A percentile compares a stretch with the other conserved stretches of the same genome.
Evolutionary conservation across 176 grass and related monocot genomes (phyloP).

Genomic region (Melocanna baccifera): DNA sequence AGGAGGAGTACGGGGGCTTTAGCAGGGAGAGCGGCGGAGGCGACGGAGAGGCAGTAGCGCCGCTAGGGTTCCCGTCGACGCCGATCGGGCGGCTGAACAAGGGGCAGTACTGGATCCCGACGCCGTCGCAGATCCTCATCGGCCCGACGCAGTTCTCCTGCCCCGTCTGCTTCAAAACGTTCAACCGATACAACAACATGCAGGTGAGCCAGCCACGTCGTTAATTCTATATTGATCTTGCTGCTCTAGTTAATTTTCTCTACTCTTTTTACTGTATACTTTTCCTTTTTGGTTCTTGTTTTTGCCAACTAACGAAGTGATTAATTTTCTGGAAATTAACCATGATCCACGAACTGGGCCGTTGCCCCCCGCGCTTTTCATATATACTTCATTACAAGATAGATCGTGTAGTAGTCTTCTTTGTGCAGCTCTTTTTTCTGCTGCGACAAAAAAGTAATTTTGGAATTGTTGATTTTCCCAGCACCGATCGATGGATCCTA

Average conservation of each 20-base stretch:
- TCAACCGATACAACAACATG: constrained; percentile 99
- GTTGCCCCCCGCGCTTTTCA: too few species aligned
- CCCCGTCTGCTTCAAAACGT: constrained; percentile 88
- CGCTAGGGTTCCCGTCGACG: constrained; percentile 62
- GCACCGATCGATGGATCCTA: not conserved
- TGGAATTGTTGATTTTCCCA: not conserved
- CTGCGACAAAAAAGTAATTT: not conserved
- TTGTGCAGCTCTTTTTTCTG: not conserved
- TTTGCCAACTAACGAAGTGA: not conserved
- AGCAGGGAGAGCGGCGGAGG: not conserved
- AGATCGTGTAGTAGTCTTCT: not conserved
- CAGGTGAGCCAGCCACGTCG: constrained; percentile 44
- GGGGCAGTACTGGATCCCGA: constrained; percentile 96
- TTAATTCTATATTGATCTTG: not conserved
- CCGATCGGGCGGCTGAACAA: constrained; percentile 66
- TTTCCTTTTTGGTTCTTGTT: not conserved
- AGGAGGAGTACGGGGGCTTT: not conserved
- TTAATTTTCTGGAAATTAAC: not conserved
- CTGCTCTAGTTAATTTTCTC: not conserved
- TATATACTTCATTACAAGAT: not conserved
- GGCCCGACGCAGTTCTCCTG: constrained; percentile 95
- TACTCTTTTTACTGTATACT: not conserved
- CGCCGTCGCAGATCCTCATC: constrained; percentile 89
- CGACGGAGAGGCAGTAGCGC: constrained; percentile 6
- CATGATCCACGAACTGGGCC: not conserved